Evolutionary conservation across 768 basidiomycete genomes (phyloP).

Genomic region (Mycena polygramma): DNA sequence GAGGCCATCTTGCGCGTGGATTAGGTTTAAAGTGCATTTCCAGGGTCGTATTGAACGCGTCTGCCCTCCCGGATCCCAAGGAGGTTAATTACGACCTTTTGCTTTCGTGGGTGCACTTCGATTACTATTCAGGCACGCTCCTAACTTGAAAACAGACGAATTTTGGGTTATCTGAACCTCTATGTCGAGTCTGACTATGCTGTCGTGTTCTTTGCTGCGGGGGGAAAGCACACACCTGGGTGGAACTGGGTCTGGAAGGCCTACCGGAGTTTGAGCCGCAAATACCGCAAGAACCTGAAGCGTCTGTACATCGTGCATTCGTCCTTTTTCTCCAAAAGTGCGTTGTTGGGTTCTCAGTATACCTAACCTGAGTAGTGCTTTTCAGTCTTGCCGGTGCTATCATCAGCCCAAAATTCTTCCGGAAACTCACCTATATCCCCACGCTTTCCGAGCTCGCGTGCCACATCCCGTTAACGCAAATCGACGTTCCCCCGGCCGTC

Average conservation of each 20-base stretch:
- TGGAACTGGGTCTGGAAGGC: slow-evolving; percentile 97
- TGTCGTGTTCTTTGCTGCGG: slow-evolving; percentile 89
- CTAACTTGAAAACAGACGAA: slow-evolving; percentile 62
- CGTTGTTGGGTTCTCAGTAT: slow-evolving; percentile 39
- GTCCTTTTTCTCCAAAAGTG: slow-evolving; percentile 90
- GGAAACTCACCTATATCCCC: slow-evolving; percentile 81
- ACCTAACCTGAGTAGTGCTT: slow-evolving; percentile 68
- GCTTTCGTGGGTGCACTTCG: slow-evolving; percentile 66
- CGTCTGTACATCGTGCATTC: slow-evolving; percentile 91
- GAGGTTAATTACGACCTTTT: slow-evolving; percentile 84
- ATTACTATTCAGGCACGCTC: slow-evolving; percentile 25
- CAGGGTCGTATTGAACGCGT: slow-evolving; percentile 88
- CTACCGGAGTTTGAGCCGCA: slow-evolving; percentile 82
- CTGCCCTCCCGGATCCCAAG: slow-evolving; percentile 84
- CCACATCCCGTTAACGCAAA: slow-evolving; percentile 87
- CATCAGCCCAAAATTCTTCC: slow-evolving; percentile 93
- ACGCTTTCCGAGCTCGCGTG: slow-evolving; percentile 84
- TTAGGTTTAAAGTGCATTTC: slow-evolving; percentile 31
- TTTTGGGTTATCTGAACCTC: slow-evolving; percentile 83
- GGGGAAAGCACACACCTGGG: slow-evolving; percentile 76
- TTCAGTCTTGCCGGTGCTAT: slow-evolving; percentile 91
- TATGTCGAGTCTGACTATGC: slow-evolving; percentile 94
- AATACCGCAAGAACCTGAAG: slow-evolving; percentile 92
- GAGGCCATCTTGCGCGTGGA: slow-evolving; percentile 1
- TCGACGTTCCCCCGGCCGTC: slow-evolving; percentile 86